phyloP scores from a whole-genome alignment of 805 yeast genomes.

The Tetrapisispora phaffii region DNA sequence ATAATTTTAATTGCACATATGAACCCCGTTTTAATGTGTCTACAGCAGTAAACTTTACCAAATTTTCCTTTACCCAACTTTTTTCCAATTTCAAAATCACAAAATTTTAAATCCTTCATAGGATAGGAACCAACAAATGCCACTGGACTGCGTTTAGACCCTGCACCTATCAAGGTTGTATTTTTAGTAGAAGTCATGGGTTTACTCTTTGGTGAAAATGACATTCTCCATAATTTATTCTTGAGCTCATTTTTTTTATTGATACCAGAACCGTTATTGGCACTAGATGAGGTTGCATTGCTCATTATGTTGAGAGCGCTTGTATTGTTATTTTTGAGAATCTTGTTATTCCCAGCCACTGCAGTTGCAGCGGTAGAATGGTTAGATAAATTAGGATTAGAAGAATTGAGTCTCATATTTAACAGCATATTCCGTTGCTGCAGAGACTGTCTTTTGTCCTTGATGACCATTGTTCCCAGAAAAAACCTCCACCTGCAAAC shows the following conservation, averaged over 20 bases:
- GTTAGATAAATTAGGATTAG: background rate
- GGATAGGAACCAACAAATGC: conserved; percentile 1
- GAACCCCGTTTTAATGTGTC: conserved; percentile 63
- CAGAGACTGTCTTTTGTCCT: conserved; percentile 14
- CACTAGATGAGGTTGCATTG: background rate
- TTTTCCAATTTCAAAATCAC: conserved; percentile 78
- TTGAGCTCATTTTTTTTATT: background rate
- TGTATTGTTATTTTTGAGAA: background rate
- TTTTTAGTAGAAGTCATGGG: background rate
- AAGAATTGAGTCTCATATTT: conserved; percentile 16
- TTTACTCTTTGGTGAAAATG: conserved; percentile 8
- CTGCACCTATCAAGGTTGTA: background rate
- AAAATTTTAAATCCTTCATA: conserved; percentile 10
- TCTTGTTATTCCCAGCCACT: background rate
- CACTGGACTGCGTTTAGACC: background rate
- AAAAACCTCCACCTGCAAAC: too few relatives aligned
- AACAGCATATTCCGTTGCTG: conserved; percentile 19
- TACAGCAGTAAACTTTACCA: conserved; percentile 85
- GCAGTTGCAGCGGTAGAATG: background rate
- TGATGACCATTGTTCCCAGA: background rate
- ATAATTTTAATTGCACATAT: conserved; percentile 86
- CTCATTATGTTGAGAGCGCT: background rate
- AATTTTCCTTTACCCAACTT: conserved; percentile 88
- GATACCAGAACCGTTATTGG: background rate
- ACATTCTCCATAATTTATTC: conserved; percentile 12